These are phyloP conservation scores for Porodaedalea pini DNA, from an alignment of 1,284 basidiomycete genomes.

Conservation along the genomic window DNA sequence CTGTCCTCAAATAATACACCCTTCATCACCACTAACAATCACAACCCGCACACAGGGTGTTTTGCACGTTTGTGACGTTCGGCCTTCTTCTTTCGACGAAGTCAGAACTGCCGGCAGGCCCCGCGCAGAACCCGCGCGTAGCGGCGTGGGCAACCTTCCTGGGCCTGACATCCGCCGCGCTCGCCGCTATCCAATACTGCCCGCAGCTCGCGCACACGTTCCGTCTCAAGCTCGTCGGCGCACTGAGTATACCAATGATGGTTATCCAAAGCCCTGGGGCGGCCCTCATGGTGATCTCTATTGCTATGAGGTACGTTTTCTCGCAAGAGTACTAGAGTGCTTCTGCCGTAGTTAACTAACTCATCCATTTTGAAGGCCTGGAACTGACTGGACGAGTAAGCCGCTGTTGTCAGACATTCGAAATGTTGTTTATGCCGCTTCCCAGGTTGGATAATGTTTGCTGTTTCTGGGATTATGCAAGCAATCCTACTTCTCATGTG, in stretches of 20 bases:
- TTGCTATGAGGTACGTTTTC: conserved; percentile 60
- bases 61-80: conserved; percentile 52
- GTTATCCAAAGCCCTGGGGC: conserved; percentile 90
- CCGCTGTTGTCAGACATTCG: conserved; percentile 17
- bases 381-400: conserved; percentile 85
- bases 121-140: conserved; percentile 39
- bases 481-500: conserved; percentile 79
- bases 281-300: conserved; percentile 82
- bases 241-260: conserved; percentile 94
- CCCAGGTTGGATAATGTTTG: conserved; percentile 79
- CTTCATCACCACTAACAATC: conserved; percentile 10
- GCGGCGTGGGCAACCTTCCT: conserved; percentile 81
- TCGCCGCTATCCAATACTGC: conserved; percentile 82
- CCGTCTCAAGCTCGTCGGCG: conserved; percentile 77
- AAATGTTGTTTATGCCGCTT: conserved; percentile 11
- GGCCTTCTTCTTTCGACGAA: conserved; percentile 48
- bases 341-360: background rate
- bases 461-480: conserved; percentile 86
- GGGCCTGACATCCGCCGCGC: conserved; percentile 75
- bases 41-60: conserved; percentile 38
- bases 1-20: conserved; percentile 15
- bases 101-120: conserved; percentile 35
- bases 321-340: conserved; percentile 15
- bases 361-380: conserved; percentile 43
- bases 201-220: conserved; percentile 88